These are phyloP conservation scores for Penicillium corylophilum DNA, from an alignment of 2,329 filamentous ascomycete genomes.

Conservation along the genomic window DNA sequence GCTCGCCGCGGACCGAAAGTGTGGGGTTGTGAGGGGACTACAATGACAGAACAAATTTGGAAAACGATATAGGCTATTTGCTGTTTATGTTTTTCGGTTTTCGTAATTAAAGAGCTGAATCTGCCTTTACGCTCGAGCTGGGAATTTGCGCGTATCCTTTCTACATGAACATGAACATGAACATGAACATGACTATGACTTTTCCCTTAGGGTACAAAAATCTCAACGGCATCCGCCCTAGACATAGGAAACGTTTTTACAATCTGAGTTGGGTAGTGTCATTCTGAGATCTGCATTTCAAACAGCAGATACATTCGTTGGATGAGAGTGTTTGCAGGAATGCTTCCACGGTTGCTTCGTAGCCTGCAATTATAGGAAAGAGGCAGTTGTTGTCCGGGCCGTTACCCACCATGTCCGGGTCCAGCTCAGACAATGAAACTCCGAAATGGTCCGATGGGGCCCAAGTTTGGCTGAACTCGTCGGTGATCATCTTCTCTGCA, in stretches of 20 bases:
- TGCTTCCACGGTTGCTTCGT: constrained; percentile 29
- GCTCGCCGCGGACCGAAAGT: constrained; percentile 21
- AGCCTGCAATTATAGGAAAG: constrained; percentile 29
- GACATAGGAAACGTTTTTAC: constrained; percentile 1
- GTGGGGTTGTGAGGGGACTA: constrained; percentile 15
- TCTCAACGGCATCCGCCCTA: not conserved
- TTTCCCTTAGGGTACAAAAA: constrained; percentile 5
- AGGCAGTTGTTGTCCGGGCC: constrained; percentile 22
- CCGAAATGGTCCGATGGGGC: constrained; percentile 4
- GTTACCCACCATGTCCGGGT: constrained; percentile 3
- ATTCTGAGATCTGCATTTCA: constrained; percentile 10
- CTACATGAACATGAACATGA: no score
- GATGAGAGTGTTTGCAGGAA: constrained; percentile 28
- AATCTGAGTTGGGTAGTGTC: constrained; percentile 9
- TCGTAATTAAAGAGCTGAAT: not conserved
- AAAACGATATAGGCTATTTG: not conserved
- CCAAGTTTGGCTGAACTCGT: constrained; percentile 12
- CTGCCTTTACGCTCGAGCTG: not conserved
- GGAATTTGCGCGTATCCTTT: not conserved
- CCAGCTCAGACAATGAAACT: constrained; percentile 5
- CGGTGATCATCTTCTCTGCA: constrained; percentile 5
- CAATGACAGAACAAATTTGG: not conserved
- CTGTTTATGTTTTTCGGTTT: not conserved
- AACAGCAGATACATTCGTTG: constrained; percentile 30
- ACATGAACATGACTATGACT: no score